Percentiles rank a stretch among this genome's conserved stretches.
These are phyloP conservation scores for Tremellales sp. DNA, from an alignment of 1,284 basidiomycete genomes.

Conservation along the genomic window DNA sequence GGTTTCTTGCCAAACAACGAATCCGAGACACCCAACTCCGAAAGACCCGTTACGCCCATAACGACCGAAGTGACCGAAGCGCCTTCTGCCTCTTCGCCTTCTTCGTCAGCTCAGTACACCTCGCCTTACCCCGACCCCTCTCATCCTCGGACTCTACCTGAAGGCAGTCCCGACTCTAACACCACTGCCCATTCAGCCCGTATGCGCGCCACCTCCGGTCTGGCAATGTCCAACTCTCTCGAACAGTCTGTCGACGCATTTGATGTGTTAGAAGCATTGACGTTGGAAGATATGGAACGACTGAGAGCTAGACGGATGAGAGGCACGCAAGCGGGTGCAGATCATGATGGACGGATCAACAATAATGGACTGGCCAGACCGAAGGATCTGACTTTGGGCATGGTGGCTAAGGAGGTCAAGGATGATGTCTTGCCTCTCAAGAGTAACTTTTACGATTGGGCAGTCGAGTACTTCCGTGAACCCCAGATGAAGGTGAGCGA, in stretches of 20 bases:
- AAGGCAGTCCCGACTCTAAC: not conserved
- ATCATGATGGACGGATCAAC: constrained; percentile 32
- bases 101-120: constrained; percentile 21
- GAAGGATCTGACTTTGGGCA: constrained; percentile 45
- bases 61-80: constrained; percentile 42
- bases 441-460: constrained; percentile 93
- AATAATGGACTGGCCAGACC: constrained; percentile 42
- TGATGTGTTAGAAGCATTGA: constrained; percentile 77
- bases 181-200: not conserved
- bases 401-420: constrained; percentile 50
- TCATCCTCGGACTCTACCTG: constrained; percentile 33
- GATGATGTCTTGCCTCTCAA: constrained; percentile 71
- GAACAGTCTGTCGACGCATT: constrained; percentile 52
- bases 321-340: constrained; percentile 43
- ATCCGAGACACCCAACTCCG: constrained; percentile 14
- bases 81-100: not conserved
- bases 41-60: constrained; percentile 11
- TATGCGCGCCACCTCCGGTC: constrained; percentile 7
- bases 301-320: constrained; percentile 63
- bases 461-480: constrained; percentile 94
- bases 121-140: constrained; percentile 40
- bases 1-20: constrained; percentile 29
- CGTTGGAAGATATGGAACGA: constrained; percentile 86
- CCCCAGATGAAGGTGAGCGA: constrained; percentile 92
- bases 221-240: constrained; percentile 10